Evolutionary conservation across 179 eudicot genomes (phyloP).

Genomic region (Spinacia oleracea): DNA sequence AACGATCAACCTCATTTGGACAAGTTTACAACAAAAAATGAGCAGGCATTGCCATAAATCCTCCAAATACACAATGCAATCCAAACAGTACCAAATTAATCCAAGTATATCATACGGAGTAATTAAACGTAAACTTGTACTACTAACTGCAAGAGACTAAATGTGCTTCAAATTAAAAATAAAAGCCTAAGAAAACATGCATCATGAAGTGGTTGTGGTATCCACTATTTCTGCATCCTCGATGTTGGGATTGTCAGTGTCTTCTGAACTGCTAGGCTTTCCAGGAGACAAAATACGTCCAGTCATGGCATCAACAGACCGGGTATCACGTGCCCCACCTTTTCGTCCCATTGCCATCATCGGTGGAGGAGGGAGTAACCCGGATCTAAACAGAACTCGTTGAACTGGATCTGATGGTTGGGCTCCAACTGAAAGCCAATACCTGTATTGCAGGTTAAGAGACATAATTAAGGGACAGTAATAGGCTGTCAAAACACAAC

Average conservation of each 20-base stretch:
- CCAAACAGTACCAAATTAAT: not conserved
- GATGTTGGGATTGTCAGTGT: constrained; percentile 27
- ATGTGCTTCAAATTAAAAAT: not conserved
- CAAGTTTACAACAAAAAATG: not conserved
- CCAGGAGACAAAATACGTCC: constrained; percentile 58
- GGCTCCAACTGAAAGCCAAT: constrained; percentile 97
- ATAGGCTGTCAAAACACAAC: not conserved
- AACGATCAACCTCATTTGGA: not conserved
- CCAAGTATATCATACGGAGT: not conserved
- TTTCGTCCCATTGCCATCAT: constrained; percentile 88
- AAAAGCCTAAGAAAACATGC: not conserved
- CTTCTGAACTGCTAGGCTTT: constrained; percentile 28
- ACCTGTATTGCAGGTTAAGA: constrained; percentile 39
- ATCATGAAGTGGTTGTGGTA: constrained; percentile 25
- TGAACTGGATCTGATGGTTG: constrained; percentile 93
- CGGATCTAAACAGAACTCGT: constrained; percentile 78
- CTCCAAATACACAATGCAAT: not conserved
- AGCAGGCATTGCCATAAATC: not conserved
- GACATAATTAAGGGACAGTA: not conserved
- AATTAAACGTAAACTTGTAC: not conserved
- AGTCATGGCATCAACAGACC: constrained; percentile 72
- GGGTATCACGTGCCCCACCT: constrained; percentile 85
- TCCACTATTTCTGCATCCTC: constrained; percentile 34
- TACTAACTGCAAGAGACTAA: not conserved
- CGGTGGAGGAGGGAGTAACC: constrained; percentile 93